A percentile compares a stretch with the other conserved stretches of the same genome.
phyloP scores from a whole-genome alignment of 148 eudicot species.

The Fagopyrum esculentum region DNA sequence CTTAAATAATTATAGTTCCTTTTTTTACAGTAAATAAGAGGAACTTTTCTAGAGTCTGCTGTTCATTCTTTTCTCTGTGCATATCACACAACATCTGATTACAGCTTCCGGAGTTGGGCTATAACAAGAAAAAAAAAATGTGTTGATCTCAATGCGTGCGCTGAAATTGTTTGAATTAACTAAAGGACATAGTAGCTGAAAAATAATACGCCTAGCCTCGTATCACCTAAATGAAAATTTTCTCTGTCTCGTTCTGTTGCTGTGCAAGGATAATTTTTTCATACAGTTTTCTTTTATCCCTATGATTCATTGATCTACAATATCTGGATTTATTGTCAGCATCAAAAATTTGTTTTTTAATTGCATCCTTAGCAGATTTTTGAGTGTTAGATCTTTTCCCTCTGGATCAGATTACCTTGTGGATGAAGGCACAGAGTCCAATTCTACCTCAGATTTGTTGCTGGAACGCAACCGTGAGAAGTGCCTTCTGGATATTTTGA shows the following conservation, averaged over 20 bases:
- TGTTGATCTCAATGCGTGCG: background rate
- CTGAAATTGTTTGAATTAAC: background rate
- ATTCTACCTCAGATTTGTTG: slow-evolving; percentile 84
- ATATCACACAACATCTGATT: background rate
- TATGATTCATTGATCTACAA: background rate
- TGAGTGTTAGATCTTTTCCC: background rate
- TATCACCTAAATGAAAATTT: background rate
- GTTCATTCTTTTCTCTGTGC: too few species aligned
- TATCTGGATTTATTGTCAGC: background rate
- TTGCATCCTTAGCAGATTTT: background rate
- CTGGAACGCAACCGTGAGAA: slow-evolving; percentile 95
- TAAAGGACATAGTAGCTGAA: too few species aligned
- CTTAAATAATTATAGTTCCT: background rate
- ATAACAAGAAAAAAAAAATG: background rate
- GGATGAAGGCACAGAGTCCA: slow-evolving; percentile 93
- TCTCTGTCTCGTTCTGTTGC: background rate
- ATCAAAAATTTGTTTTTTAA: background rate
- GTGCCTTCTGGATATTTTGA: slow-evolving; percentile 71
- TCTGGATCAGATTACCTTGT: slow-evolving; percentile 84
- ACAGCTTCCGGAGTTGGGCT: background rate
- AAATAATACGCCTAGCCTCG: too few species aligned
- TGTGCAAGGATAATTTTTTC: background rate
- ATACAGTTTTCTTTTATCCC: background rate
- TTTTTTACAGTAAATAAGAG: background rate
- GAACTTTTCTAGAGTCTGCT: background rate